Evolutionary conservation across 2,329 filamentous ascomycete genomes (phyloP), one percentile per base, ranked within the genome.

Genomic region (Fusarium camptoceras): DNA sequence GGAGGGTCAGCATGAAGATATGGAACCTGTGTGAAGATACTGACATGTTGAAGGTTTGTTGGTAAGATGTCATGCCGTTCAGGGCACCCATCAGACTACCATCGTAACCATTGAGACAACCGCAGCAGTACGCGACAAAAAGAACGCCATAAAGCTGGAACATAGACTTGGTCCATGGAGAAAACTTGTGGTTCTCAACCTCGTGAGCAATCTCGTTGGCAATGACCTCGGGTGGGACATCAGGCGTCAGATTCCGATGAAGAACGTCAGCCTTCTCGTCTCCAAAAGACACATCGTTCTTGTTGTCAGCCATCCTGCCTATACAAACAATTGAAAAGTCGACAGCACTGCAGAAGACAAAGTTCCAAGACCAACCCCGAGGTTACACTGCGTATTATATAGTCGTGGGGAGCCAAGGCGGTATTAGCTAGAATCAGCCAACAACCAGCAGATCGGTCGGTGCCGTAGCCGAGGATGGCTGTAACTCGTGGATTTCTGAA

Each of bases 81-180:
- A 76, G 46, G 1, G 63, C 71, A 16, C 74, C 67, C 74, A 76
- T 76, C 25, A 76, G 54, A 16, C 68, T 71, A 62, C 73, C 72
- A 24, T 66, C 64, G 10, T 68, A 73, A 3, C 71, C 68, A 6
- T 73, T 73, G 41, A 88, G 79, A 60, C 83, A 86, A 5, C 85
- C 86, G 66, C 86, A 87, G 10, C 87, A 78, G 66, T 87, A 88
- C 2, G 84, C 82, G 6, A 85, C 76, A 4, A 78, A 49, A 1
- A 88, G 75, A 25, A 84, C 81, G 12, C 80, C 76, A 58, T 88
- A 89, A 0, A 88, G 80, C 20, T 82, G 81, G 51, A 85, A 77
- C 84, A 88, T 85, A 18, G 78, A 79, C 61, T 66, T 67, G 0
- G 85, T 86, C 82, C 84, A 88, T 53, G 85, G 85, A 9, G 78